phyloP scores from a whole-genome alignment of 1,284 basidiomycete genomes.

The Moesziomyces antarcticus region DNA sequence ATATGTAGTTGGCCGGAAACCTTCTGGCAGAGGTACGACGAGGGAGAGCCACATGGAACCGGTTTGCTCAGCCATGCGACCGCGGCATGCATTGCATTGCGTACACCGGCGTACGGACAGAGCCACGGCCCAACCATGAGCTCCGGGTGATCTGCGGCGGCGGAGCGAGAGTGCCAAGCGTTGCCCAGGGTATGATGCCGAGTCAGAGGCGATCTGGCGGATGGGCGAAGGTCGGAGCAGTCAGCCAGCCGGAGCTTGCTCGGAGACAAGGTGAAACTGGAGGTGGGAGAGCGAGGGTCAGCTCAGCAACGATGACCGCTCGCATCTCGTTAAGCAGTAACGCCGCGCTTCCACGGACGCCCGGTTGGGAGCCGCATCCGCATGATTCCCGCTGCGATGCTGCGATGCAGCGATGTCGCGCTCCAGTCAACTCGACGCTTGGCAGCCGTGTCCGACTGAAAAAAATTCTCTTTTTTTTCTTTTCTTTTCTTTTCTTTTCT shows the following conservation, averaged over 20 bases:
- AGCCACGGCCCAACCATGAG: too few species aligned
- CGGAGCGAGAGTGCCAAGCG: not conserved
- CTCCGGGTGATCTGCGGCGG: not conserved
- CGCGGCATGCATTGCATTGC: not conserved
- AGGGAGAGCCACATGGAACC: not conserved
- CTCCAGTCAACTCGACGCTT: too few species aligned
- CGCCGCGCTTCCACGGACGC: not conserved
- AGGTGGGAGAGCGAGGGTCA: not conserved
- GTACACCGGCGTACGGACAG: too few species aligned
- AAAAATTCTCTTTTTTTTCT: not conserved
- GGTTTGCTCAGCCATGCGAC: not conserved
- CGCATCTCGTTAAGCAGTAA: not conserved
- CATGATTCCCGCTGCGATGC: conserved; percentile 4
- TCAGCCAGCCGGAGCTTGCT: not conserved
- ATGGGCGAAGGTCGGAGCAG: not conserved
- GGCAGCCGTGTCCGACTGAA: too few species aligned
- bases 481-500: not conserved
- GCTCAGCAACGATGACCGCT: not conserved
- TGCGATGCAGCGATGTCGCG: too few species aligned
- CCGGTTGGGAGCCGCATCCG: not conserved
- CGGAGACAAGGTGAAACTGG: too few species aligned
- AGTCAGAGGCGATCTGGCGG: not conserved
- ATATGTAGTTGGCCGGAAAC: not conserved
- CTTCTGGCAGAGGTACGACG: too few species aligned
- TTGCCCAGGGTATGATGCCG: not conserved